Percentiles rank a stretch among this genome's conserved stretches.
phyloP scores from a whole-genome alignment of 768 basidiomycete genomes.

The Hypholoma fasciculare region DNA sequence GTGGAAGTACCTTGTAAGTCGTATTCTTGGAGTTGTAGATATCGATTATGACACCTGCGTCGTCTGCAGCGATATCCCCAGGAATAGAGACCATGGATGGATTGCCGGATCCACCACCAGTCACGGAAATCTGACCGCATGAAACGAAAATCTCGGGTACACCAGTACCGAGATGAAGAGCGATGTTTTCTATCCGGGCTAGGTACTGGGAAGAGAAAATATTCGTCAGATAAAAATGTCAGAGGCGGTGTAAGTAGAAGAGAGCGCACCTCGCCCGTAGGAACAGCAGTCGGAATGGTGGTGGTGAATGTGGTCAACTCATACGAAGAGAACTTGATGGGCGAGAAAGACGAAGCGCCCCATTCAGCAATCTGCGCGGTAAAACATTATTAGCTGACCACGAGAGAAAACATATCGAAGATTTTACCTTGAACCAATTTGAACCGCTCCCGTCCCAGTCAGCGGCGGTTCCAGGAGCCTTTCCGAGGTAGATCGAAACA shows the following conservation, averaged over 20 bases:
- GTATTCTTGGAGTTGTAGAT: slow-evolving; percentile 1
- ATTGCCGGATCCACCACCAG: slow-evolving; percentile 38
- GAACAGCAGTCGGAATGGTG: slow-evolving; percentile 37
- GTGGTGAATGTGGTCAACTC: slow-evolving; percentile 29
- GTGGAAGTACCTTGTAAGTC: background rate
- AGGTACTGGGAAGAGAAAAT: slow-evolving; percentile 30
- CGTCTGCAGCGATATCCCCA: slow-evolving; percentile 37
- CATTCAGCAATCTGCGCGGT: slow-evolving; percentile 33
- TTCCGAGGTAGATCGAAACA: slow-evolving; percentile 44
- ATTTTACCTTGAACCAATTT: slow-evolving; percentile 50
- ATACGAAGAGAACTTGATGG: slow-evolving; percentile 30
- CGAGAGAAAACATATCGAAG: slow-evolving; percentile 4
- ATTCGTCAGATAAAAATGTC: background rate
- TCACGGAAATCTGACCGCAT: slow-evolving; percentile 45
- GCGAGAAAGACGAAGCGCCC: slow-evolving; percentile 31
- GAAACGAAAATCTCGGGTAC: slow-evolving; percentile 46
- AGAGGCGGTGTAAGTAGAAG: background rate
- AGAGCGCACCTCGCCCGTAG: slow-evolving; percentile 34
- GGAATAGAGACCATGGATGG: slow-evolving; percentile 47
- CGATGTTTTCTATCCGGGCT: slow-evolving; percentile 44
- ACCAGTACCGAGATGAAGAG: slow-evolving; percentile 38
- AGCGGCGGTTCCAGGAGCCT: slow-evolving; percentile 38
- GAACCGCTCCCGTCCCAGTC: slow-evolving; percentile 44
- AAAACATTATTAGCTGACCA: background rate
- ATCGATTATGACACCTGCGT: slow-evolving; percentile 13